Percentiles rank a stretch among this genome's conserved stretches.
phyloP scores from a whole-genome alignment of 2,329 filamentous ascomycete species.

The Westerdykella ornata region DNA sequence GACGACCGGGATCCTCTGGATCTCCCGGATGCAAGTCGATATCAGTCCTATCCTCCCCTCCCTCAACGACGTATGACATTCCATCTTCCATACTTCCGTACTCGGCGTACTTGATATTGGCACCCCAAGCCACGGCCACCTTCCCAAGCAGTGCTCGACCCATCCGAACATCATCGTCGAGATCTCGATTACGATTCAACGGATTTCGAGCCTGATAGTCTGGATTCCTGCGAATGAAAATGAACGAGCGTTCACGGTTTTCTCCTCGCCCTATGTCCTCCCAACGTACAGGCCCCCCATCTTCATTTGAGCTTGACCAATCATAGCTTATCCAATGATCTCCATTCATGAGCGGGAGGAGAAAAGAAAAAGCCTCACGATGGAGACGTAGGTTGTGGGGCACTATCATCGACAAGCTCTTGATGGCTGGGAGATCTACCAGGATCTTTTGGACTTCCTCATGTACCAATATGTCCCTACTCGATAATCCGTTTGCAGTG shows the following conservation, averaged over 20 bases:
- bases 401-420: slow-evolving; percentile 1
- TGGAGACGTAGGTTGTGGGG: slow-evolving; percentile 1
- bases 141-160: background rate
- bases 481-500: too few species aligned
- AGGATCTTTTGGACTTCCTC: background rate
- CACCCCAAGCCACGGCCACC: background rate
- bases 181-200: background rate
- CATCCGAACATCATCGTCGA: slow-evolving; percentile 2
- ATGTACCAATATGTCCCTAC: background rate
- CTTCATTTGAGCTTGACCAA: too few species aligned
- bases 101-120: background rate
- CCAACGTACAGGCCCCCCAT: too few species aligned
- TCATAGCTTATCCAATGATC: too few species aligned
- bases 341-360: too few species aligned
- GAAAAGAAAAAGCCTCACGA: too few species aligned
- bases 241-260: background rate
- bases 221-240: background rate
- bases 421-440: background rate
- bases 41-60: slow-evolving; percentile 1
- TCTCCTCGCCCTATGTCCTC: too few species aligned
- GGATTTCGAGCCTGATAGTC: background rate
- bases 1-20: background rate
- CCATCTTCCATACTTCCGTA: background rate
- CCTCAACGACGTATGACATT: slow-evolving; percentile 2
- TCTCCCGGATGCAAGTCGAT: background rate